phyloP scores from a whole-genome alignment of 2,329 filamentous ascomycete species.

The Phialophora verrucosa region DNA sequence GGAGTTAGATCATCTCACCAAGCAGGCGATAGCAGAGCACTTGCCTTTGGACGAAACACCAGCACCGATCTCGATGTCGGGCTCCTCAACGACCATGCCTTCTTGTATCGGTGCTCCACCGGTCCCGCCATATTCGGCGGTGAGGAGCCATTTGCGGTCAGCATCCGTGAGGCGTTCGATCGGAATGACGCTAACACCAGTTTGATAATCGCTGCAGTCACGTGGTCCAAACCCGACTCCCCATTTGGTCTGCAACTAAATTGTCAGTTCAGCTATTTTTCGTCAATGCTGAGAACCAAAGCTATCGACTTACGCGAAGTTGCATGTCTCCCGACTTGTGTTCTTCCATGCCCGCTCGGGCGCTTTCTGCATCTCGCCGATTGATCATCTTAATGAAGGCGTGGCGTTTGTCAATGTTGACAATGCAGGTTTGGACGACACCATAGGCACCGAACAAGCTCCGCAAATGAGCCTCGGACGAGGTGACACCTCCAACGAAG shows the following conservation, averaged over 20 bases:
- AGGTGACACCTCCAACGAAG: slow-evolving; percentile 94
- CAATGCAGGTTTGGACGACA: slow-evolving; percentile 93
- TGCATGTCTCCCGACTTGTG: slow-evolving; percentile 74
- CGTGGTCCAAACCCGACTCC: slow-evolving; percentile 95
- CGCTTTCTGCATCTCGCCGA: slow-evolving; percentile 79
- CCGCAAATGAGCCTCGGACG: slow-evolving; percentile 80
- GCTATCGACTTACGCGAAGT: slow-evolving; percentile 64
- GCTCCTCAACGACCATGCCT: slow-evolving; percentile 91
- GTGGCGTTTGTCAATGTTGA: slow-evolving; percentile 96
- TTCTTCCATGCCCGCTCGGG: slow-evolving; percentile 87
- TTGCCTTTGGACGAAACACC: slow-evolving; percentile 90
- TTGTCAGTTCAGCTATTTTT: slow-evolving; percentile 9
- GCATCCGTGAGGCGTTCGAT: slow-evolving; percentile 92
- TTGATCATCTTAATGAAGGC: slow-evolving; percentile 99
- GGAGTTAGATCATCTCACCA: slow-evolving; percentile 31
- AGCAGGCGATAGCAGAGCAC: slow-evolving; percentile 22
- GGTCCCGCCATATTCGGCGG: slow-evolving; percentile 89
- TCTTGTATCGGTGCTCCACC: slow-evolving; percentile 79
- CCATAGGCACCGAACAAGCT: slow-evolving; percentile 81
- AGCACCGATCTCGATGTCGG: slow-evolving; percentile 97
- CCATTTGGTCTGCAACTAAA: slow-evolving; percentile 76
- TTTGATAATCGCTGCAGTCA: slow-evolving; percentile 95
- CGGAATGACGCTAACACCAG: slow-evolving; percentile 89
- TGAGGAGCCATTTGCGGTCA: slow-evolving; percentile 96
- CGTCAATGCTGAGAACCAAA: background rate